Percentiles rank a stretch among this genome's conserved stretches.
Evolutionary conservation across 805 yeast genomes (phyloP).

Genomic region (Pichia scutulata): DNA sequence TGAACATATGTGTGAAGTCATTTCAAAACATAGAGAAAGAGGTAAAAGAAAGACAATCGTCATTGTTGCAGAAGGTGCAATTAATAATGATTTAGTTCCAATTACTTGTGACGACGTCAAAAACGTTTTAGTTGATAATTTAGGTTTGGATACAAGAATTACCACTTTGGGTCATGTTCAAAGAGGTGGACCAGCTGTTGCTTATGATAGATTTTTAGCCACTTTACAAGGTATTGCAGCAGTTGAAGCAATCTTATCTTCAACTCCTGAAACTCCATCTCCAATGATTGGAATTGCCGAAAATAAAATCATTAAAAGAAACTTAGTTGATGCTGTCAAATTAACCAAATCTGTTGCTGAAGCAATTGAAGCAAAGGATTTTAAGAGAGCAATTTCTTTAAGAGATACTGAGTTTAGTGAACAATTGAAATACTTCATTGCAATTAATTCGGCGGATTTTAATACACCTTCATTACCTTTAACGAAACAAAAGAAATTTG

Average conservation of each 20-base stretch:
- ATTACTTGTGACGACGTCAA: slow-evolving; percentile 60
- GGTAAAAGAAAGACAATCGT: slow-evolving; percentile 77
- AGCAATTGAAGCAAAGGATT: slow-evolving; percentile 58
- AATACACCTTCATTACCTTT: slow-evolving; percentile 51
- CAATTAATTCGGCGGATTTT: slow-evolving; percentile 63
- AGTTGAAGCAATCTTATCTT: slow-evolving; percentile 63
- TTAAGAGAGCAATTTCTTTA: slow-evolving; percentile 60
- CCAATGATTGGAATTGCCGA: slow-evolving; percentile 72
- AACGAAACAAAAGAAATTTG: slow-evolving; percentile 51
- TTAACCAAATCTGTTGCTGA: slow-evolving; percentile 66
- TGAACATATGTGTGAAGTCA: slow-evolving; percentile 57
- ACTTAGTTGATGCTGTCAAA: slow-evolving; percentile 65
- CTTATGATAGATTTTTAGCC: slow-evolving; percentile 63
- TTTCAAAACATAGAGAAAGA: slow-evolving; percentile 53
- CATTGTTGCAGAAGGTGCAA: slow-evolving; percentile 81
- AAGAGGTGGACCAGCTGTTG: slow-evolving; percentile 78
- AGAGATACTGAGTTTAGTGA: slow-evolving; percentile 68
- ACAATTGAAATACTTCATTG: slow-evolving; percentile 52
- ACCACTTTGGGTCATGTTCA: slow-evolving; percentile 77
- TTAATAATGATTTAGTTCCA: slow-evolving; percentile 58
- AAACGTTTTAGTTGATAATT: slow-evolving; percentile 47
- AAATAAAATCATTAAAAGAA: slow-evolving; percentile 59
- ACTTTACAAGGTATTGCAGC: slow-evolving; percentile 81
- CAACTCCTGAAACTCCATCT: slow-evolving; percentile 64
- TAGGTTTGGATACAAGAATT: slow-evolving; percentile 71